Base-by-base conservation (phyloP, 257 asterid species). In the Solanum gracilifrons region DNA sequence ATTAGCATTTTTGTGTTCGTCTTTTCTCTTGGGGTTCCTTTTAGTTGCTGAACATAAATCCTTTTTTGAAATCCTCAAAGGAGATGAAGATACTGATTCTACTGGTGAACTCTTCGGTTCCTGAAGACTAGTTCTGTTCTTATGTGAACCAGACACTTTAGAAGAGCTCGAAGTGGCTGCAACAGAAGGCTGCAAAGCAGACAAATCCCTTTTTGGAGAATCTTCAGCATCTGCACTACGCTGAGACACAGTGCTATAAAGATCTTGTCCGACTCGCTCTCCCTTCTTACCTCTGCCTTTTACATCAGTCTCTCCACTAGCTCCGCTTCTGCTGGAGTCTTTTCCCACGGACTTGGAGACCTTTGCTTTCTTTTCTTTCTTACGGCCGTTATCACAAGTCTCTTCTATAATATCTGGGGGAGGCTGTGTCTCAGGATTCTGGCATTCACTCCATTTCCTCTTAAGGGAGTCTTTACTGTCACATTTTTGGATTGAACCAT, bases 111-210 rank as follows among this genome's bases (percentile, higher is more conserved):
- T 97, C 89, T 94, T 97, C 89, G 89, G 90, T 89, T 93, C 97
- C 89, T 94, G 97, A 66, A 91, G 92, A 87, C 90, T 93, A 85
- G 92, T 87, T 89, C 90, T 94, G 91, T 93, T 93, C 91, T 87
- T 94, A 88, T 86, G 95, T 23, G 99, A 97, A 58, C 99, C 98
- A 88, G 99, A 95, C 86, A 97, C 95, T 90, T 95, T 97, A 87
- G 99, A 97, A 85, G 99, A 96, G 93, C 99, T 97, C 29, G 99
- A 97, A 92, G 95, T 96, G 88, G 99, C 96, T 77, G 98, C 95
- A 88, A 90, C 92, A 76, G 97, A 92, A 84, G 95, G 96, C 46
- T 85, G 96, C 39, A 83, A 90, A 82, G 93, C 85, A 89, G 93
- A 95, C 91, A 89, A 73, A 88, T 93, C 95, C 91, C 92, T 93